Evolutionary conservation across 257 asterid species (phyloP), one percentile per base, ranked within the genome.

Genomic region (Ilex aquifolium): DNA sequence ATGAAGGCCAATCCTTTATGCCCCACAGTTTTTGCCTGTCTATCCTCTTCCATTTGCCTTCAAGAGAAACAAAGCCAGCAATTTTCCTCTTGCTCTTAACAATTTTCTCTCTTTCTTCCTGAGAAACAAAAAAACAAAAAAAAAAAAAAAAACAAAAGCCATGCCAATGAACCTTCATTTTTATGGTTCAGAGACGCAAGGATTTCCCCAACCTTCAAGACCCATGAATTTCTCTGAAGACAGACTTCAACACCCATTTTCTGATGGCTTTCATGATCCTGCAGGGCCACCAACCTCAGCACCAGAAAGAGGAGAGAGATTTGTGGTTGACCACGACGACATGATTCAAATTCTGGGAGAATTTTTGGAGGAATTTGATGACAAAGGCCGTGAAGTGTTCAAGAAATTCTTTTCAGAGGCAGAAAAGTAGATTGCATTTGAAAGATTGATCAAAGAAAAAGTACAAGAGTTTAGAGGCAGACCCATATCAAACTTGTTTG

Each of bases 301-400:
- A 44, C 32, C 17, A 0, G 21, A 5, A 11, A 16, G 10, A 13
- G 63, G 40, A 32, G 48, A 48, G 11, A 66, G 36, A 44, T 15
- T 14, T 42, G 27, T 1, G 7, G 14, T 7, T 14, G 60, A 32
- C 0, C 54, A 56, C 1, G 78, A 66, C 6, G 68, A 66, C 10
- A 51, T 61, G 57, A 13, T 4, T 10, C 53, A 62, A 15, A 40
- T 40, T 10, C 39, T 63, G 46, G 59, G 65, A 57, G 64, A 51
- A 27, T 48, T 80, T 4, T 9, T 44, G 10, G 71, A 61, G 7
- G 72, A 79, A 58, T 4, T 72, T 8, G 74, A 71, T 6, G 70
- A 16, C 4, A 57, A 62, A 60, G 74, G 86, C 59, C 77, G 39
- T 46, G 59, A 31, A 48, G 31, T 66, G 76, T 63, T 76, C 0